Conservation (phyloP, 2,329 filamentous ascomycete genomes). For the Colletotrichum trifolii region DNA sequence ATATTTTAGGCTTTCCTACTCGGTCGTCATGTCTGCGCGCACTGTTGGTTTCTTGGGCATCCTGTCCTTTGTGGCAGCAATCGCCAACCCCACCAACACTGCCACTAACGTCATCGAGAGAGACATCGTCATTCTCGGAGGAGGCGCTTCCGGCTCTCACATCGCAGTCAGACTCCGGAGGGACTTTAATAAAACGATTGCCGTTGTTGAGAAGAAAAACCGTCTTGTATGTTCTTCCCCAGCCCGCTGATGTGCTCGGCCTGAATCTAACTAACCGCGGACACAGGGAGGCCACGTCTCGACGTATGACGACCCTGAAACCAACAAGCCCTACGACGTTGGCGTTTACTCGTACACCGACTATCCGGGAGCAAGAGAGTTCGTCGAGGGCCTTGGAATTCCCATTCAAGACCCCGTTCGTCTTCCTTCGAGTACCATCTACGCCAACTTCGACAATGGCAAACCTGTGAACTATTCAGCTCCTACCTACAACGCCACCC, state of each 20-base stretch:
- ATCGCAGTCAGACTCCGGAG: constrained; percentile 50
- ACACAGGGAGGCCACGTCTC: constrained; percentile 61
- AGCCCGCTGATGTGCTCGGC: background rate
- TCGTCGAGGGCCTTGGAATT: constrained; percentile 57
- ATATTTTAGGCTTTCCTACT: no score
- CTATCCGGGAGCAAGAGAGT: constrained; percentile 51
- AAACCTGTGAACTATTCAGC: constrained; percentile 41
- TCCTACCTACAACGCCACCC: constrained; percentile 38
- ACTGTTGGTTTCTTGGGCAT: no score
- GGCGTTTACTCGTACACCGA: constrained; percentile 53
- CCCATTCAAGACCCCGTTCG: constrained; percentile 40
- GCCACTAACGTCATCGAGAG: constrained; percentile 36
- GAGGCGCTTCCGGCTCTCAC: constrained; percentile 50
- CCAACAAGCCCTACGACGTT: constrained; percentile 46
- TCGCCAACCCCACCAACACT: background rate
- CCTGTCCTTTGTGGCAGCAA: constrained; percentile 1
- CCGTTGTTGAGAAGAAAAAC: constrained; percentile 49
- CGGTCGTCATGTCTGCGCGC: no score
- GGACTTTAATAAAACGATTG: constrained; percentile 47
- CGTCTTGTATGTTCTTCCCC: constrained; percentile 42
- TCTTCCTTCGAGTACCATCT: constrained; percentile 44
- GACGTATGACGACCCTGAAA: constrained; percentile 58
- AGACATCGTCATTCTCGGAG: constrained; percentile 51
- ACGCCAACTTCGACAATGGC: constrained; percentile 52
- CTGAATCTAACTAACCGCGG: constrained; percentile 1